phyloP scores from a whole-genome alignment of 2,329 filamentous ascomycete species.

The Graphiopsis chlorocephala region DNA sequence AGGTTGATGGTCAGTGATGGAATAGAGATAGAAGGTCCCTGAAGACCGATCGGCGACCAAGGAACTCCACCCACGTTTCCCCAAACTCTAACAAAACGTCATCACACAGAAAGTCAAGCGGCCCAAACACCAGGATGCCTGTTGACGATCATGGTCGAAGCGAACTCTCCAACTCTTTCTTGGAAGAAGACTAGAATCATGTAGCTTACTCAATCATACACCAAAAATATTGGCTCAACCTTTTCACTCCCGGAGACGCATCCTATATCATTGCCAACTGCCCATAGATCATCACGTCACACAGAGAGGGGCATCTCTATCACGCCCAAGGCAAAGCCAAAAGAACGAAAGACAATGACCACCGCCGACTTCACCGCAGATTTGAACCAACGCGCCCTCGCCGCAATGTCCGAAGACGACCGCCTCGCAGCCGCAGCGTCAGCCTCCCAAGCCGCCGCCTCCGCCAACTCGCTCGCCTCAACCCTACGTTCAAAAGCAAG shows the following conservation, averaged over 20 bases:
- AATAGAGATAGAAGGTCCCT: neutral
- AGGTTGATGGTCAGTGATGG: neutral
- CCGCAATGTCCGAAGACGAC: constrained; percentile 11
- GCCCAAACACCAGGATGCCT: constrained; percentile 1
- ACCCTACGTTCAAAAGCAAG: constrained; percentile 24
- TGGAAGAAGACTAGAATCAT: neutral
- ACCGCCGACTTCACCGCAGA: neutral
- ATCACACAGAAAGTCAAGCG: constrained; percentile 1
- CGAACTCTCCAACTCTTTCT: neutral
- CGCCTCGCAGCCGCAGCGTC: constrained; percentile 11
- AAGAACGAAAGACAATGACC: neutral
- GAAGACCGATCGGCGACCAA: neutral
- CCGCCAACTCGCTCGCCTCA: constrained; percentile 1
- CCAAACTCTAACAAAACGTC: constrained; percentile 3
- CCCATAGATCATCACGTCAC: neutral
- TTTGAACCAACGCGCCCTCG: neutral
- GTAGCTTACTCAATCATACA: neutral
- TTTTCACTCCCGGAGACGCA: neutral
- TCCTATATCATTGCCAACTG: neutral
- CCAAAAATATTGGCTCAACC: neutral
- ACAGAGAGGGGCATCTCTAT: neutral
- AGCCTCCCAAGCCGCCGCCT: constrained; percentile 9
- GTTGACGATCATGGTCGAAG: neutral
- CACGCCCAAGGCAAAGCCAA: neutral
- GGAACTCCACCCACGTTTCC: neutral